Conservation (phyloP, 2,329 filamentous ascomycete species). For the Aspergillus pseudoterreus region DNA sequence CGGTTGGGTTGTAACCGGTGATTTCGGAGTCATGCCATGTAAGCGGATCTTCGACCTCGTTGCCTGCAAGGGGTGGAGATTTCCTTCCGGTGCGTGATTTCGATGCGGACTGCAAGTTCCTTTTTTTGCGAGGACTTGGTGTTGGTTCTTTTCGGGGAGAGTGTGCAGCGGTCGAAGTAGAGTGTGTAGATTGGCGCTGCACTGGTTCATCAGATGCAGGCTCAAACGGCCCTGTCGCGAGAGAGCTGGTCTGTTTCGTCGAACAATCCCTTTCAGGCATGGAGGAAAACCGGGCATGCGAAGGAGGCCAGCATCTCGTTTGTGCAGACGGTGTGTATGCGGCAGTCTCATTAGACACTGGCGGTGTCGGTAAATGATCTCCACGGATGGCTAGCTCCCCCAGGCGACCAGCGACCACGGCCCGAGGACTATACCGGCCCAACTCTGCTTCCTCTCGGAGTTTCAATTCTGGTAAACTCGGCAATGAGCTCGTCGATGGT, state of each 20-base stretch:
- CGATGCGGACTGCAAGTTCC: slow-evolving; percentile 15
- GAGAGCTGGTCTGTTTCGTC: slow-evolving; percentile 4
- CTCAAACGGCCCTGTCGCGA: slow-evolving; percentile 9
- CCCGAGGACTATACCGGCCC: slow-evolving; percentile 36
- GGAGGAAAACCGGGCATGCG: slow-evolving; percentile 7
- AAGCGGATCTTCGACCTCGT: slow-evolving; percentile 28
- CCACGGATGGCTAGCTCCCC: slow-evolving; percentile 38
- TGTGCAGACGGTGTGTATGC: slow-evolving; percentile 8
- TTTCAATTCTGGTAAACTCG: slow-evolving; percentile 28
- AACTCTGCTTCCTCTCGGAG: slow-evolving; percentile 30
- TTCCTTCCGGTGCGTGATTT: slow-evolving; percentile 24
- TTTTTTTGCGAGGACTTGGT: slow-evolving; percentile 22
- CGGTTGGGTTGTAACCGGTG: slow-evolving; percentile 55
- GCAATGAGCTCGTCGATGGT: slow-evolving; percentile 27
- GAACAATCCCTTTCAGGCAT: slow-evolving; percentile 19
- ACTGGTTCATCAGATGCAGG: slow-evolving; percentile 5
- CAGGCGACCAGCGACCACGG: slow-evolving; percentile 37
- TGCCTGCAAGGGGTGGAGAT: slow-evolving; percentile 31
- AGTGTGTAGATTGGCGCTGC: background rate
- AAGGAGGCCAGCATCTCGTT: slow-evolving; percentile 11
- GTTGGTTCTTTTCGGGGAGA: slow-evolving; percentile 18
- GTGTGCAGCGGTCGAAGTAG: slow-evolving; percentile 4
- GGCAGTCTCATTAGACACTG: background rate
- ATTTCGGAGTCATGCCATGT: slow-evolving; percentile 61
- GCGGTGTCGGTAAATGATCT: slow-evolving; percentile 19